Evolutionary conservation across 2,329 filamentous ascomycete species (phyloP).

Genomic region (Xylaria sp.): DNA sequence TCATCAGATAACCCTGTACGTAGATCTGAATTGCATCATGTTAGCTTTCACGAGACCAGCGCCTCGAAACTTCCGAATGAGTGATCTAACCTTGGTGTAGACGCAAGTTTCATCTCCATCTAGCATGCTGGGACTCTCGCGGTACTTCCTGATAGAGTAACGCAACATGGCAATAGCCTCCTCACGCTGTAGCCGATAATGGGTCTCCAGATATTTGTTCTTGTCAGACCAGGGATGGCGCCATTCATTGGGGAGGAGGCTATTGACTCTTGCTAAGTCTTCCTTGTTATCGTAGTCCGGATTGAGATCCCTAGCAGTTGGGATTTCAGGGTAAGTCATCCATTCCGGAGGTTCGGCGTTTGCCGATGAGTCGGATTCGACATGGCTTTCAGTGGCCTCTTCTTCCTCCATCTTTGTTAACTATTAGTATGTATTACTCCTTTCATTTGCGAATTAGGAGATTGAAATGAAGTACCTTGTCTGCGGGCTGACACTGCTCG

Average conservation of each 20-base stretch:
- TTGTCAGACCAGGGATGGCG: conserved; percentile 54
- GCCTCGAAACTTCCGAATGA: conserved; percentile 7
- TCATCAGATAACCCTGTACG: conserved; percentile 59
- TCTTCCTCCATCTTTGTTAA: conserved; percentile 7
- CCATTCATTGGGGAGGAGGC: conserved; percentile 49
- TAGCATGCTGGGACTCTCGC: conserved; percentile 44
- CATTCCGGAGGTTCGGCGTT: conserved; percentile 6
- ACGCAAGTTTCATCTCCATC: conserved; percentile 57
- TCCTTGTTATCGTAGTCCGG: conserved; percentile 25
- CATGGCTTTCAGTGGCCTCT: conserved; percentile 4
- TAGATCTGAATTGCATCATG: conserved; percentile 48
- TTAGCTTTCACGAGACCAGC: not conserved
- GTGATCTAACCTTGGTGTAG: conserved; percentile 58
- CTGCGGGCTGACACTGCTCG: not conserved
- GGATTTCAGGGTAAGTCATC: conserved; percentile 47
- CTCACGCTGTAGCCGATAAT: conserved; percentile 71
- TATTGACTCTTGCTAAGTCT: conserved; percentile 25
- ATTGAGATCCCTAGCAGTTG: conserved; percentile 49
- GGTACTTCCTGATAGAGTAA: conserved; percentile 56
- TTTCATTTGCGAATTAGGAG: not conserved
- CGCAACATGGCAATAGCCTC: conserved; percentile 67
- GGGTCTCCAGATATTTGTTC: conserved; percentile 62
- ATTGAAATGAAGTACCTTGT: not conserved
- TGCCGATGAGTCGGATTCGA: not conserved
- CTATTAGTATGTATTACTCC: not conserved